Conservation (phyloP, 2,329 filamentous ascomycete species). For the Capronia coronata region DNA sequence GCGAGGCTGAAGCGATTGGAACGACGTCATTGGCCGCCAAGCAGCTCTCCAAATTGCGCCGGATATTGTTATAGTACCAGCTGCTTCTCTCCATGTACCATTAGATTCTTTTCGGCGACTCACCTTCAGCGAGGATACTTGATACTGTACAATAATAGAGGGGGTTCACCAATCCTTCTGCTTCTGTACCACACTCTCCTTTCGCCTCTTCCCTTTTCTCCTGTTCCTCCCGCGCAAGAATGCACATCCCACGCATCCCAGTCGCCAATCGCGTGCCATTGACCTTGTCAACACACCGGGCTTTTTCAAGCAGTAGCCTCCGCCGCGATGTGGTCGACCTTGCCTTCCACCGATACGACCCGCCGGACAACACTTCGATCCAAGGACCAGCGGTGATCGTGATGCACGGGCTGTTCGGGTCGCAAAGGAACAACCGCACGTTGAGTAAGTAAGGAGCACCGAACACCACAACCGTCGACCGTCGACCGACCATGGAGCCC, state of each 20-base stretch:
- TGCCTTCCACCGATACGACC: conserved; percentile 26
- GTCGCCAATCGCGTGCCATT: neutral
- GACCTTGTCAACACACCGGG: conserved; percentile 4
- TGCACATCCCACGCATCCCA: neutral
- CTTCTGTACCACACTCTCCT: neutral
- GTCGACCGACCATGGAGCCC: too few species aligned
- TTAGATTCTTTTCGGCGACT: too few species aligned
- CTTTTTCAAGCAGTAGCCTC: conserved; percentile 15
- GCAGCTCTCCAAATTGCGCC: too few species aligned
- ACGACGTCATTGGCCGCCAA: conserved; percentile 7
- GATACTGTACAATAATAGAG: neutral
- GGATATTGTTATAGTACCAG: too few species aligned
- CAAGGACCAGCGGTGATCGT: conserved; percentile 65
- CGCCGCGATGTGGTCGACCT: conserved; percentile 22
- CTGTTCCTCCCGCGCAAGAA: neutral
- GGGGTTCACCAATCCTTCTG: neutral
- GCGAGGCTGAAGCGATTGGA: neutral
- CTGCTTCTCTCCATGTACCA: neutral
- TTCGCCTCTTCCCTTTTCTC: neutral
- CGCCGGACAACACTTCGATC: conserved; percentile 15
- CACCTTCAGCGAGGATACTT: neutral
- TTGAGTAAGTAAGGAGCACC: conserved; percentile 73
- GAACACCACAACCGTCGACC: too few species aligned
- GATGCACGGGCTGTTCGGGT: conserved; percentile 88
- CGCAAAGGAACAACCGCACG: conserved; percentile 76